A percentile compares a stretch with the other conserved stretches of the same genome.
phyloP scores from a whole-genome alignment of 345 rosid genomes.

The Aquilaria sinensis region DNA sequence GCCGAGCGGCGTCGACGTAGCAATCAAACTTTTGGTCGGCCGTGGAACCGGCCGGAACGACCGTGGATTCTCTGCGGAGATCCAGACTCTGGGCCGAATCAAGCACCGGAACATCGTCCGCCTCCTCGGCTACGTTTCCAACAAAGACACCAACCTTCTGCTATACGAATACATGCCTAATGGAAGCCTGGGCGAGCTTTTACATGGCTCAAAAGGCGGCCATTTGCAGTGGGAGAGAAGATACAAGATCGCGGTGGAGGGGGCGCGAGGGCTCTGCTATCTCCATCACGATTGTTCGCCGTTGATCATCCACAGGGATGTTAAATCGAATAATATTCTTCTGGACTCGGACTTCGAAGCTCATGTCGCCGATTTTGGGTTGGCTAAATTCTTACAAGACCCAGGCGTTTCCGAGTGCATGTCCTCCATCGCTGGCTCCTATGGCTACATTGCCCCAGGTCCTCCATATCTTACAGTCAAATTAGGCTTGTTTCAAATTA shows the following conservation, averaged over 20 bases:
- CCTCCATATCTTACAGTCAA: neutral
- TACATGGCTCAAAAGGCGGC: slow-evolving; percentile 85
- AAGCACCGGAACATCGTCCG: slow-evolving; percentile 84
- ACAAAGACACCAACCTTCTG: slow-evolving; percentile 78
- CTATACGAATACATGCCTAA: slow-evolving; percentile 84
- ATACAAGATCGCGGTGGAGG: slow-evolving; percentile 61
- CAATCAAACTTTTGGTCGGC: slow-evolving; percentile 70
- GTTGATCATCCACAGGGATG: slow-evolving; percentile 86
- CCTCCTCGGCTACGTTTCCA: slow-evolving; percentile 69
- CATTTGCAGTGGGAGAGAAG: slow-evolving; percentile 82
- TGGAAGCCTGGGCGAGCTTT: slow-evolving; percentile 84
- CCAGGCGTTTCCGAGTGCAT: slow-evolving; percentile 84
- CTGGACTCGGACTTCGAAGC: slow-evolving; percentile 79
- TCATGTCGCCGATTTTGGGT: slow-evolving; percentile 93
- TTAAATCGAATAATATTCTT: slow-evolving; percentile 81
- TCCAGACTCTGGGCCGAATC: slow-evolving; percentile 76
- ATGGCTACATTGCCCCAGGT: slow-evolving; percentile 98
- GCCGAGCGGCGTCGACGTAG: slow-evolving; percentile 63
- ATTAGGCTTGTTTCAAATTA: neutral
- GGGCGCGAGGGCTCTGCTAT: slow-evolving; percentile 83
- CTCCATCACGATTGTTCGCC: slow-evolving; percentile 95
- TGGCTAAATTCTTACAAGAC: slow-evolving; percentile 83
- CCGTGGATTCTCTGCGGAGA: slow-evolving; percentile 92
- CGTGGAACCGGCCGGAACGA: slow-evolving; percentile 56
- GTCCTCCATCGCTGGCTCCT: slow-evolving; percentile 88